Conservation (phyloP, 2,329 filamentous ascomycete species). For the Xylaria arbuscula region DNA sequence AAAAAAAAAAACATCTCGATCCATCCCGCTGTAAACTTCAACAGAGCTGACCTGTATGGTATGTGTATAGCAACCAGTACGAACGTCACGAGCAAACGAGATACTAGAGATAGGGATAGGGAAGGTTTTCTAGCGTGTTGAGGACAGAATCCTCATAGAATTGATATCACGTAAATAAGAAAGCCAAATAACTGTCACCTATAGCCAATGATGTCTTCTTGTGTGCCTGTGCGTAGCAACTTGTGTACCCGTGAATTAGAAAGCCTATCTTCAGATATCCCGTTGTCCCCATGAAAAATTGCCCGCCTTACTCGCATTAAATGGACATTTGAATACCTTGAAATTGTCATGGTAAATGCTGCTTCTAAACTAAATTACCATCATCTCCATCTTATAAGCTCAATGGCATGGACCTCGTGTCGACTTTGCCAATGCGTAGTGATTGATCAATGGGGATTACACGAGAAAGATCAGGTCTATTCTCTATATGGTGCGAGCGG, state of each 20-base stretch:
- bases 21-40: background rate
- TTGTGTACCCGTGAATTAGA: background rate
- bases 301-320: background rate
- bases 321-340: too few relatives aligned
- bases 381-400: background rate
- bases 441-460: background rate
- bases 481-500: conserved; percentile 26
- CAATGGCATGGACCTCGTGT: background rate
- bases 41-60: conserved; percentile 1
- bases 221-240: background rate
- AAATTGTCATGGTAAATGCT: too few relatives aligned
- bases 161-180: background rate
- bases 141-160: background rate
- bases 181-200: background rate
- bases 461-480: conserved; percentile 24
- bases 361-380: background rate
- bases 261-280: background rate
- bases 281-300: background rate
- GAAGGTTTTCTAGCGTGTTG: background rate
- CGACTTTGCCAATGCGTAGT: background rate
- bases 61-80: conserved; percentile 16
- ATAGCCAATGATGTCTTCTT: background rate
- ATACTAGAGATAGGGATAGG: conserved; percentile 29
- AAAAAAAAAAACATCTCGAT: background rate
- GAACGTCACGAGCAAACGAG: conserved; percentile 30